These are phyloP conservation scores for Saturnispora halmiae DNA, from an alignment of 805 yeast genomes.

Conservation along the genomic window DNA sequence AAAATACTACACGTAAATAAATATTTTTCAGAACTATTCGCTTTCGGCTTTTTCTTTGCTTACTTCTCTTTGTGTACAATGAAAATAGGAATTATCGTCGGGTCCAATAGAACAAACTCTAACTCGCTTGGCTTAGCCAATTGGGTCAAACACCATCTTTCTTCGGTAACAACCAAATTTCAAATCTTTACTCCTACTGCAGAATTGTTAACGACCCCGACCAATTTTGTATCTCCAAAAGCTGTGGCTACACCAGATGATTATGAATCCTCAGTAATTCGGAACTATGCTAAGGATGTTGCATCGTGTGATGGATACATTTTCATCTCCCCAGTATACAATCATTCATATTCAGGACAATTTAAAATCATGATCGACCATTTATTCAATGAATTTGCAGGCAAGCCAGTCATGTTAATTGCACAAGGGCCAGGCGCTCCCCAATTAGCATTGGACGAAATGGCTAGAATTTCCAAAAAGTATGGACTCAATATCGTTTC, in stretches of 20 bases:
- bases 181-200: slow-evolving; percentile 8
- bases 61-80: too few species aligned
- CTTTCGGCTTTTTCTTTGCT: too few species aligned
- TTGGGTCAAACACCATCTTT: slow-evolving; percentile 8
- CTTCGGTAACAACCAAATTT: not conserved
- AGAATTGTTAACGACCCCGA: slow-evolving; percentile 5
- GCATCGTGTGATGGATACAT: slow-evolving; percentile 9
- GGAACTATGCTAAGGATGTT: not conserved
- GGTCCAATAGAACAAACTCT: slow-evolving; percentile 10
- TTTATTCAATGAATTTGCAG: slow-evolving; percentile 8
- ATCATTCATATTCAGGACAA: slow-evolving; percentile 9
- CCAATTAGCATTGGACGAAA: slow-evolving; percentile 1
- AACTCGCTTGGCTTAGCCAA: slow-evolving; percentile 3
- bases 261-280: slow-evolving; percentile 3
- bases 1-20: too few species aligned
- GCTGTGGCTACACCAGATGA: slow-evolving; percentile 3
- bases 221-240: slow-evolving; percentile 4
- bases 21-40: too few species aligned
- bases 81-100: slow-evolving; percentile 8
- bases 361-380: slow-evolving; percentile 14
- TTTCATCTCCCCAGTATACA: slow-evolving; percentile 12
- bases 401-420: slow-evolving; percentile 7
- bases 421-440: slow-evolving; percentile 6
- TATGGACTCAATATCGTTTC: slow-evolving; percentile 7
- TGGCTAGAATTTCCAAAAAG: slow-evolving; percentile 4